Percentiles rank a stretch among this genome's conserved stretches.
These are phyloP conservation scores for Chaetomiaceae sp. DNA, from an alignment of 2,329 filamentous ascomycete genomes.

Conservation along the genomic window DNA sequence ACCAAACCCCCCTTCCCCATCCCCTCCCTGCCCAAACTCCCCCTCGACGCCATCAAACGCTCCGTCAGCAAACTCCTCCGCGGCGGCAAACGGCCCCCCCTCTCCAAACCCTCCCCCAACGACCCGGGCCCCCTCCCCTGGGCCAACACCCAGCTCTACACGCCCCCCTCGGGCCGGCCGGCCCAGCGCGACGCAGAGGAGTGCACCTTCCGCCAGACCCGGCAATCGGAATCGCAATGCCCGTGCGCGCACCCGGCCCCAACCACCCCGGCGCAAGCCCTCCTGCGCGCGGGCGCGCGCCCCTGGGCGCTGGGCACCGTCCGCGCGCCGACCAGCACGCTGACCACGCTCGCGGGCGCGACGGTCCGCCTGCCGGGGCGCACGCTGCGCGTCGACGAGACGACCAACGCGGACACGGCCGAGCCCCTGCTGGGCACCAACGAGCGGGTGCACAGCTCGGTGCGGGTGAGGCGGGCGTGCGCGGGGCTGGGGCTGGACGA, in stretches of 20 bases:
- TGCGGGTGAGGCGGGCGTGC: constrained; percentile 30
- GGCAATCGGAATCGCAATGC: too few species aligned
- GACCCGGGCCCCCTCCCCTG: constrained; percentile 19
- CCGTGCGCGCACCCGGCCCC: too few species aligned
- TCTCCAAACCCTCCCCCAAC: not conserved
- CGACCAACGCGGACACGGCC: constrained; percentile 34
- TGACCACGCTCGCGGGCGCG: constrained; percentile 29
- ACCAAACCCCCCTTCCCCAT: constrained; percentile 10
- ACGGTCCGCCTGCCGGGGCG: constrained; percentile 34
- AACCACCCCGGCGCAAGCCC: constrained; percentile 18
- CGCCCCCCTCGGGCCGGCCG: not conserved
- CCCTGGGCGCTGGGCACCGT: constrained; percentile 31
- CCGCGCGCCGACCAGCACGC: constrained; percentile 26
- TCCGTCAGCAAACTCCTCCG: constrained; percentile 13
- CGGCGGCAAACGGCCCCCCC: not conserved
- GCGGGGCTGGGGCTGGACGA: constrained; percentile 35
- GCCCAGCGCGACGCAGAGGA: constrained; percentile 25
- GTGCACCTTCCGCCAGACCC: constrained; percentile 24
- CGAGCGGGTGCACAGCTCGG: constrained; percentile 35
- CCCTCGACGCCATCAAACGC: constrained; percentile 13
- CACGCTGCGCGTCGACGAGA: constrained; percentile 36
- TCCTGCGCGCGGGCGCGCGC: constrained; percentile 26
- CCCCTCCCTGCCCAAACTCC: constrained; percentile 18
- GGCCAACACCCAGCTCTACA: constrained; percentile 13
- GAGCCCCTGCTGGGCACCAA: constrained; percentile 36